phyloP scores from a whole-genome alignment of 1,284 basidiomycete genomes.

The Chalciporus sp. region DNA sequence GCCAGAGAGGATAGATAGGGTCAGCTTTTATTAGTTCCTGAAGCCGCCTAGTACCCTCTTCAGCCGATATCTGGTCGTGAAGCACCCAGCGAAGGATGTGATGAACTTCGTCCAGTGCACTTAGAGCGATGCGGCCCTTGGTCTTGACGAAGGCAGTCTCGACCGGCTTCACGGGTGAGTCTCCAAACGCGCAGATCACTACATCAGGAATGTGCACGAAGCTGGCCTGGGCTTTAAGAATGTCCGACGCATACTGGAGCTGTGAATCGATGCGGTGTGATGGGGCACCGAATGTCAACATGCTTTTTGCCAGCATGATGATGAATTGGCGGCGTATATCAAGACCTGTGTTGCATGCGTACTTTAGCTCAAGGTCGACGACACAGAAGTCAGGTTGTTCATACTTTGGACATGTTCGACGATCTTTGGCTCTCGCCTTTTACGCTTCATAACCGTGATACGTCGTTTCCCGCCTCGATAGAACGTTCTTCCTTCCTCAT shows the following conservation, averaged over 20 bases:
- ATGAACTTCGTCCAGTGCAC: slow-evolving; percentile 73
- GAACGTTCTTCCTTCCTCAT: slow-evolving; percentile 27
- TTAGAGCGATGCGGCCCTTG: slow-evolving; percentile 71
- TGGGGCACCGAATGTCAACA: slow-evolving; percentile 82
- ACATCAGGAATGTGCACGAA: slow-evolving; percentile 83
- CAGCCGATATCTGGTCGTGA: slow-evolving; percentile 70
- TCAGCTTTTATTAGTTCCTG: slow-evolving; percentile 60
- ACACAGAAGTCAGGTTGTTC: background rate
- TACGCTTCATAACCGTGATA: slow-evolving; percentile 25
- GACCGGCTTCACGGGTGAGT: slow-evolving; percentile 57
- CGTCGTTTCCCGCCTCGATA: slow-evolving; percentile 34
- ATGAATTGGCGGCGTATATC: slow-evolving; percentile 74
- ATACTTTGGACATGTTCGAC: slow-evolving; percentile 39
- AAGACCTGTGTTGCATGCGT: slow-evolving; percentile 48
- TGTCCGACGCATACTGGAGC: slow-evolving; percentile 56
- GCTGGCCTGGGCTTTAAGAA: slow-evolving; percentile 62
- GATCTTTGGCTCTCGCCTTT: slow-evolving; percentile 24
- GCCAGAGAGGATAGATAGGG: slow-evolving; percentile 62
- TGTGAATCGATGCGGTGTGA: slow-evolving; percentile 87
- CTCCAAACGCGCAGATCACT: slow-evolving; percentile 77
- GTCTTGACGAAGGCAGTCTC: slow-evolving; percentile 82
- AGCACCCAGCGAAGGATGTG: slow-evolving; percentile 77
- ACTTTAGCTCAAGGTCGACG: background rate
- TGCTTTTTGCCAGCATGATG: slow-evolving; percentile 76
- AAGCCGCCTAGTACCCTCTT: slow-evolving; percentile 63